Percentiles rank a stretch among this genome's conserved stretches.
Conservation (phyloP, 805 yeast species). For the Suhomyces vadensis region DNA sequence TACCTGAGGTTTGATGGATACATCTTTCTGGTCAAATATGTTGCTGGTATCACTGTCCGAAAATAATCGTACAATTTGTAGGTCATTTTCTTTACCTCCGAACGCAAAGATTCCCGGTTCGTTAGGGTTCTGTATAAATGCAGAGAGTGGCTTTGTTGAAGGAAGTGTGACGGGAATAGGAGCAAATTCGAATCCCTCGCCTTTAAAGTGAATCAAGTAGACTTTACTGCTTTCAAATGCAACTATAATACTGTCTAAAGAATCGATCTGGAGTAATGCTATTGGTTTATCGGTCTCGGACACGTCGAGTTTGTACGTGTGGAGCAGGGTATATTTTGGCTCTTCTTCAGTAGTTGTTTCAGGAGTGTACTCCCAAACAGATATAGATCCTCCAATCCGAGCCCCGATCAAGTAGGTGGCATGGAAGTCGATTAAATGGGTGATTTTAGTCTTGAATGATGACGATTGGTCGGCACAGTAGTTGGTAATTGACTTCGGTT, state of each 20-base stretch:
- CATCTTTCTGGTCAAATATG: constrained; percentile 20
- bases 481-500: constrained; percentile 57
- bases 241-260: constrained; percentile 35
- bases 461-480: constrained; percentile 28
- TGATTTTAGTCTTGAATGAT: constrained; percentile 29
- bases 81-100: constrained; percentile 86
- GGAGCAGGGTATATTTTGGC: constrained; percentile 40
- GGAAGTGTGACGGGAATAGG: constrained; percentile 36
- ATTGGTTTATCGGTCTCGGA: constrained; percentile 31
- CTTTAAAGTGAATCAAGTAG: constrained; percentile 38
- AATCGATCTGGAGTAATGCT: constrained; percentile 28
- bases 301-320: constrained; percentile 27
- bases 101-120: constrained; percentile 60
- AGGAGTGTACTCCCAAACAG: constrained; percentile 35
- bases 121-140: constrained; percentile 50
- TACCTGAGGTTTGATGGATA: constrained; percentile 24
- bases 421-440: constrained; percentile 31
- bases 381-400: constrained; percentile 44
- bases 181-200: constrained; percentile 27
- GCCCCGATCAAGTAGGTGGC: constrained; percentile 41
- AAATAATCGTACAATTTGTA: constrained; percentile 48
- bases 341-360: constrained; percentile 25
- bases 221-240: constrained; percentile 50
- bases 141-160: constrained; percentile 46
- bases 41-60: constrained; percentile 21